Conservation (phyloP, 495 filamentous ascomycete genomes). For the Neurospora sp. region DNA sequence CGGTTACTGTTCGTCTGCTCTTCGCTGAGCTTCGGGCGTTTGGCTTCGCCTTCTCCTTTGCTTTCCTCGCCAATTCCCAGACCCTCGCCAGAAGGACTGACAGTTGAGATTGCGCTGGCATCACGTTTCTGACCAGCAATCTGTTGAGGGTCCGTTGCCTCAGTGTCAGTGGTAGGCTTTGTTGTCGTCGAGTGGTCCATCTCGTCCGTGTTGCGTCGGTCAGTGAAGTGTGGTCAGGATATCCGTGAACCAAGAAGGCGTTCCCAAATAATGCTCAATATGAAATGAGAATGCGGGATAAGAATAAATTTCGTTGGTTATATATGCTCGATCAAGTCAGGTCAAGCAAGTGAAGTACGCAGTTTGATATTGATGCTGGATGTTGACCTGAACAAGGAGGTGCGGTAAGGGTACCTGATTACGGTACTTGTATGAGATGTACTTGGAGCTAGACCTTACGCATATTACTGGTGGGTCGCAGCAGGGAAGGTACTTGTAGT, state of each 20-base stretch:
- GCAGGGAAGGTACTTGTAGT: neutral
- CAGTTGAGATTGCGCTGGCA: neutral
- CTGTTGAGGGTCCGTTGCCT: neutral
- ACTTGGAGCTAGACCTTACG: neutral
- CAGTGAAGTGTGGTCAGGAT: neutral
- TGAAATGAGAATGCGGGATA: neutral
- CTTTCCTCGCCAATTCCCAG: neutral
- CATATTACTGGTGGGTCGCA: neutral
- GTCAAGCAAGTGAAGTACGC: neutral
- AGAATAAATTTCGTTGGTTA: neutral
- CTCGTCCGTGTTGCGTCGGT: neutral
- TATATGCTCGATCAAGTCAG: neutral
- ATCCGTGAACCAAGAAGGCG: neutral
- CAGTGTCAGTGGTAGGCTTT: neutral
- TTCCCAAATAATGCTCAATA: neutral
- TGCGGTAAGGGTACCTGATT: neutral
- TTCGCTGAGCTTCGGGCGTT: neutral
- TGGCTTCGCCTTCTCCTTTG: neutral
- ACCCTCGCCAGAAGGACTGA: neutral
- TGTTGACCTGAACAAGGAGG: neutral
- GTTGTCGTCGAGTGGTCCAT: neutral
- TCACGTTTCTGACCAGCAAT: neutral
- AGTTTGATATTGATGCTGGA: neutral
- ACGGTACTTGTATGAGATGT: neutral
- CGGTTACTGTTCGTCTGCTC: too few species aligned